Base-by-base conservation (phyloP, 306 rosid genomes). In the Purshia tridentata region DNA sequence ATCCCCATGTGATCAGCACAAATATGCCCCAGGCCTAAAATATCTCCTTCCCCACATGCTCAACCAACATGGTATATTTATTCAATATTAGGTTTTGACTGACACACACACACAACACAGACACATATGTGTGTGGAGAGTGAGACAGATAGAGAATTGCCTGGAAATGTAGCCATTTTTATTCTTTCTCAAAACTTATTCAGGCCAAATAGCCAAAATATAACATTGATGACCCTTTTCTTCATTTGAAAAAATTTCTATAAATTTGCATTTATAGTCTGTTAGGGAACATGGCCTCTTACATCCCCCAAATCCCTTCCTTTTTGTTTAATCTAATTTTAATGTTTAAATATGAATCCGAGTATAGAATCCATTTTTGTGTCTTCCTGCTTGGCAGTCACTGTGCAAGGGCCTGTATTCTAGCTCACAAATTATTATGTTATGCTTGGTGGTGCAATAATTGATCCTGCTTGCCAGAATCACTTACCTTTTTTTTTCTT, bases 11-110 rank as follows among this genome's bases (percentile, higher is more conserved):
- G 88, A 82, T 39, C 7, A 68, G 35, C 73, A 20, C 71, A 81
- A 71, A 23, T 23, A 23, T 29, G 12, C 13, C 40, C 19, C 63
- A 13, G 2, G 11, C 50, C 55, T 67, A 44, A 75, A 68, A 80
- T 78, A 65, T 82, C 83, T 55, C 59, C 70, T 69, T 16, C 60
- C 56, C 84, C 88, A 86, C 90, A 80, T 84, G 87, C 87, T 64
- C 68, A 72, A 73, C 73, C 62, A 63, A 64, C 41, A 20, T 44
- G 66, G 70, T 22, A 39, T 29, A 29, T 1, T 29, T 23, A 9
- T 20, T 54, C 65, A 70, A 45, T 20, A 71, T 22, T 56, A 22
- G 44, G 35, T 29, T 54, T 54, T 70, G 19, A 65, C 69, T 19
- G 69, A 44, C 11, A 44, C 39, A 64, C 40, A 64, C 37, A 40